A percentile compares a stretch with the other conserved stretches of the same genome.
phyloP scores from a whole-genome alignment of 768 basidiomycete genomes.

The Pleurotus sapidus region DNA sequence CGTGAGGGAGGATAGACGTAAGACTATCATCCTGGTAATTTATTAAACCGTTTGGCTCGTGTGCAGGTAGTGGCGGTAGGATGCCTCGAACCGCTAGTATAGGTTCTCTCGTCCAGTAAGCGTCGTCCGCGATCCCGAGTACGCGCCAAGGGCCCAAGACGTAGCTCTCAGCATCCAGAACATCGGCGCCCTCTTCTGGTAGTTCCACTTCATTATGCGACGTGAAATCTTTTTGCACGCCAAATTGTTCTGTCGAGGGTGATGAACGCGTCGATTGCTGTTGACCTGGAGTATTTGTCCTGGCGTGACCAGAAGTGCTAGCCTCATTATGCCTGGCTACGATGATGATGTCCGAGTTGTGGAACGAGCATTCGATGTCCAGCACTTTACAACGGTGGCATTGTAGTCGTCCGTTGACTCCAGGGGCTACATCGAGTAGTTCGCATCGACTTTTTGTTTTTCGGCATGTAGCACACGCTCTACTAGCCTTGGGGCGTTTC shows the following conservation, averaged over 20 bases:
- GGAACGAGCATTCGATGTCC: slow-evolving; percentile 43
- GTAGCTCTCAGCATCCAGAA: too few relatives aligned
- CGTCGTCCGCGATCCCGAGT: slow-evolving; percentile 30
- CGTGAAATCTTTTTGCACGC: not conserved
- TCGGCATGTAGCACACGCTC: slow-evolving; percentile 45
- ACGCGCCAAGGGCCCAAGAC: slow-evolving; percentile 33
- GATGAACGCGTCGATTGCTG: not conserved
- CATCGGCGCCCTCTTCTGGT: too few relatives aligned
- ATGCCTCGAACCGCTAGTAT: slow-evolving; percentile 42
- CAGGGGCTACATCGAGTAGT: slow-evolving; percentile 37
- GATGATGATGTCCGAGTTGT: slow-evolving; percentile 26
- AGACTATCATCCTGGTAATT: slow-evolving; percentile 14
- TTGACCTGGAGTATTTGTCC: not conserved
- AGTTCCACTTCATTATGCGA: not conserved
- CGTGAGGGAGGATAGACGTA: slow-evolving; percentile 24
- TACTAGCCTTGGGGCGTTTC: slow-evolving; percentile 41
- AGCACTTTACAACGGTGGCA: slow-evolving; percentile 53
- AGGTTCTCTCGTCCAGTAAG: slow-evolving; percentile 42
- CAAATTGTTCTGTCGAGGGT: not conserved
- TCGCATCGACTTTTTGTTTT: slow-evolving; percentile 50
- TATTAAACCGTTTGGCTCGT: not conserved
- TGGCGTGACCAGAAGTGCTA: not conserved
- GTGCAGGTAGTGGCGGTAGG: slow-evolving; percentile 14
- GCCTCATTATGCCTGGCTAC: slow-evolving; percentile 8
- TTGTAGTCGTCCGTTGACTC: slow-evolving; percentile 19